Percentiles rank a stretch among this genome's conserved stretches.
phyloP scores from a whole-genome alignment of 305 asterid species.

The Fraxinus latifolia region DNA sequence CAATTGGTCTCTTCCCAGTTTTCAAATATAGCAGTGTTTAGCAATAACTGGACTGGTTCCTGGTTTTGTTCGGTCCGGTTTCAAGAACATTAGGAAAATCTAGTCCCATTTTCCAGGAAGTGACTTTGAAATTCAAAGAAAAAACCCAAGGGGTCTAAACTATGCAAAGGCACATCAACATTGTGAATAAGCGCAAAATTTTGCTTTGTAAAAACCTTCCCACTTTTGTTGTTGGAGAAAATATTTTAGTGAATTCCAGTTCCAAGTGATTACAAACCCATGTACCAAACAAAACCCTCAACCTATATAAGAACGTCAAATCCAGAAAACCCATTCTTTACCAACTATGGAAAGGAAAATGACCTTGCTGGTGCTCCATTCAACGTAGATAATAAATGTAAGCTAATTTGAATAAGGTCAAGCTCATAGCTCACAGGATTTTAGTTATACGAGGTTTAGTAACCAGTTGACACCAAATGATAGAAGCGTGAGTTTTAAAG shows the following conservation, averaged over 20 bases:
- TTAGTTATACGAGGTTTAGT: slow-evolving; percentile 4
- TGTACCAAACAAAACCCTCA: neutral
- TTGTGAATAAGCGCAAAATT: neutral
- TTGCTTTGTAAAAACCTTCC: neutral
- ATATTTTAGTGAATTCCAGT: neutral
- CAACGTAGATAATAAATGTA: neutral
- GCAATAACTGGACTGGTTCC: neutral
- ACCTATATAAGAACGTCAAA: neutral
- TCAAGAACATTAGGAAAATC: neutral
- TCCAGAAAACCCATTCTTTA: slow-evolving; percentile 8
- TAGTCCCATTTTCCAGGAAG: neutral
- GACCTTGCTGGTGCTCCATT: slow-evolving; percentile 1
- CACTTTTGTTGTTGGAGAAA: neutral
- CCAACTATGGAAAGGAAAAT: neutral
- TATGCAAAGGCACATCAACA: slow-evolving; percentile 1
- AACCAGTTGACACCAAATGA: slow-evolving; percentile 15
- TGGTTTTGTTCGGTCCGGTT: neutral
- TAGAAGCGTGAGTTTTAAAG: neutral
- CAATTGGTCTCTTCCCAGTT: neutral
- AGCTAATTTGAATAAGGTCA: neutral
- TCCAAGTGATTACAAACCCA: slow-evolving; percentile 12
- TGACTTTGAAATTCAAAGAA: neutral
- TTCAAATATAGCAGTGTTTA: neutral
- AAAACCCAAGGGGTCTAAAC: neutral
- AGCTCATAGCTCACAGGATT: slow-evolving; percentile 5